These are phyloP conservation scores for Suillus subluteus DNA, from an alignment of 768 basidiomycete genomes.

Conservation along the genomic window DNA sequence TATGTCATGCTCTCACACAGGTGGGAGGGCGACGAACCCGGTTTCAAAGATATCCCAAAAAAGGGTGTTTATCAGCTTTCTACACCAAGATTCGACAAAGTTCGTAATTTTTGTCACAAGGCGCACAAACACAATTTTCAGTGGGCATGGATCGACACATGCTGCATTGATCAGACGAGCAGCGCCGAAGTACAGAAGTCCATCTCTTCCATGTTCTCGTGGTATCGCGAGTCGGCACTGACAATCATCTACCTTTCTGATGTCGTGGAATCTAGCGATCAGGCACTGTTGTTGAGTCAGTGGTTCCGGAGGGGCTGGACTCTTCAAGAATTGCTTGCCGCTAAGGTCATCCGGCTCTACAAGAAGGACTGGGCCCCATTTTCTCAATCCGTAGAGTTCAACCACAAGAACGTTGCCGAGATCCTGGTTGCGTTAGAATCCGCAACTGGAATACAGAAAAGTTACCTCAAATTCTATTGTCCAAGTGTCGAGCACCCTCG, in stretches of 20 bases:
- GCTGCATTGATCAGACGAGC: slow-evolving; percentile 34
- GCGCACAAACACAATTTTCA: slow-evolving; percentile 22
- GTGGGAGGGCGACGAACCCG: slow-evolving; percentile 23
- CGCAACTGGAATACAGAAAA: slow-evolving; percentile 9
- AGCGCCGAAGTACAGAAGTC: slow-evolving; percentile 35
- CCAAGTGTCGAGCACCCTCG: slow-evolving; percentile 9
- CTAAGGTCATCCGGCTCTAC: slow-evolving; percentile 28
- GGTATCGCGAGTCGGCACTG: slow-evolving; percentile 34
- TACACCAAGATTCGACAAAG: slow-evolving; percentile 14
- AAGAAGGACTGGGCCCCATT: slow-evolving; percentile 27
- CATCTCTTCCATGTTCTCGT: slow-evolving; percentile 36
- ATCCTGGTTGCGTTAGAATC: slow-evolving; percentile 8
- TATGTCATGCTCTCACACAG: slow-evolving; percentile 34
- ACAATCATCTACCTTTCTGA: slow-evolving; percentile 35
- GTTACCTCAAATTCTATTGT: slow-evolving; percentile 5
- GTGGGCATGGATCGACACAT: slow-evolving; percentile 37
- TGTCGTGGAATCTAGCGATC: slow-evolving; percentile 15
- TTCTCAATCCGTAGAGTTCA: neutral
- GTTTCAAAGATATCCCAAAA: neutral
- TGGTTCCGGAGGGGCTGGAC: slow-evolving; percentile 29
- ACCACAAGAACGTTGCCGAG: slow-evolving; percentile 5
- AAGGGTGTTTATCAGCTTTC: slow-evolving; percentile 17
- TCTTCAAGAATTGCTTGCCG: slow-evolving; percentile 34
- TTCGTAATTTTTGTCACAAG: slow-evolving; percentile 26
- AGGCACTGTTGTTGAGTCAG: slow-evolving; percentile 22